Evolutionary conservation across 2,329 filamentous ascomycete species (phyloP).

Genomic region (Colletotrichum acutatum): DNA sequence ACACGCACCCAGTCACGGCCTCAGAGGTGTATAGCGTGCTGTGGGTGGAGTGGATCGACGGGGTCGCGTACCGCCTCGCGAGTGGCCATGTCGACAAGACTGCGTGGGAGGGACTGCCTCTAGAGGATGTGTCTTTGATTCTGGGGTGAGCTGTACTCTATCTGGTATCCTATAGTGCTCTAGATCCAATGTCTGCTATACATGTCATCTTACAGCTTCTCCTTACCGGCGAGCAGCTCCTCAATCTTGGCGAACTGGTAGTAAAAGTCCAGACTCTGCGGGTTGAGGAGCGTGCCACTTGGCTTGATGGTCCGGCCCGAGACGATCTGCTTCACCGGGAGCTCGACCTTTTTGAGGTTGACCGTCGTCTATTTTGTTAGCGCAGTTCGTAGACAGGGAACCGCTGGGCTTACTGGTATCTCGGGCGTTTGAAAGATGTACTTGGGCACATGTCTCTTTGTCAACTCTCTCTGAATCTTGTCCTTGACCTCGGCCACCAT

Average conservation of each 20-base stretch:
- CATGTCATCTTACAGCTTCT: slow-evolving; percentile 55
- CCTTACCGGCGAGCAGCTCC: slow-evolving; percentile 60
- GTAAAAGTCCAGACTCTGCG: slow-evolving; percentile 79
- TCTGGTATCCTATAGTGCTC: not conserved
- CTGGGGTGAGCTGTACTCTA: not conserved
- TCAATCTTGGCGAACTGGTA: slow-evolving; percentile 83
- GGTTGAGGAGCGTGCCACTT: slow-evolving; percentile 81
- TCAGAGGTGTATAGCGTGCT: not conserved
- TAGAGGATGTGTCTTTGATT: not conserved
- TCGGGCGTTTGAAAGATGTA: slow-evolving; percentile 84
- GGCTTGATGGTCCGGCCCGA: slow-evolving; percentile 79
- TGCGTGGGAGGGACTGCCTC: not conserved
- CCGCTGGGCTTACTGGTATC: slow-evolving; percentile 72
- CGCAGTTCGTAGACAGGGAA: not conserved
- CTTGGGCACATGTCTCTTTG: slow-evolving; percentile 79
- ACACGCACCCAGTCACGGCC: not conserved
- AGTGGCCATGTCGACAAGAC: not conserved
- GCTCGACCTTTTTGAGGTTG: slow-evolving; percentile 86
- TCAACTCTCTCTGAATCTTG: slow-evolving; percentile 73
- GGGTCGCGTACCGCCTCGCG: not conserved
- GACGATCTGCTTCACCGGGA: slow-evolving; percentile 87
- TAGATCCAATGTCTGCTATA: not conserved
- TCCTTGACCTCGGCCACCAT: slow-evolving; percentile 70
- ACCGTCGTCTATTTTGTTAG: slow-evolving; percentile 73
- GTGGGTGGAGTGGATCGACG: not conserved